Conservation (phyloP, 139 green algal genomes). For the Chlamydomonas asymmetrica region DNA sequence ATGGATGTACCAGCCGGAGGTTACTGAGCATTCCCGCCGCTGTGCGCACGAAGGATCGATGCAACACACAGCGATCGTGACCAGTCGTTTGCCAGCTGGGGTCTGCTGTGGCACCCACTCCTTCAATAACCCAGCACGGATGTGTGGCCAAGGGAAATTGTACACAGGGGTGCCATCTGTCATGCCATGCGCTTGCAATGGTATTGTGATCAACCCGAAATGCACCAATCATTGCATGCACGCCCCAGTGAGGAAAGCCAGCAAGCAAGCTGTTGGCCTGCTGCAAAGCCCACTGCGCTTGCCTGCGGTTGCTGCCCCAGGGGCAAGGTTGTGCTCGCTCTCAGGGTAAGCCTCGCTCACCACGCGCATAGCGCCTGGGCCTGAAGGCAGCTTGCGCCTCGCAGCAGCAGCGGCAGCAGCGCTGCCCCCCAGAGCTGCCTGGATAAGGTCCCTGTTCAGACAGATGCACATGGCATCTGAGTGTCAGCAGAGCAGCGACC, state of each 20-base stretch:
- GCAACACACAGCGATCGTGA: slow-evolving; percentile 6
- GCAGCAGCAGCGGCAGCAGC: not conserved
- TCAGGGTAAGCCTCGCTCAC: slow-evolving; percentile 76
- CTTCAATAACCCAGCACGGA: slow-evolving; percentile 12
- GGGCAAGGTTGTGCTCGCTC: slow-evolving; percentile 66
- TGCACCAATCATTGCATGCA: too few species aligned
- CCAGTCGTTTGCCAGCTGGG: slow-evolving; percentile 38
- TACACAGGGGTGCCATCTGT: not conserved
- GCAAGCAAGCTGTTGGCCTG: too few species aligned
- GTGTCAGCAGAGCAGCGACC: too few species aligned
- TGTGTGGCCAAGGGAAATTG: not conserved
- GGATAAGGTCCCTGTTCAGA: too few species aligned
- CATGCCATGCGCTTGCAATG: too few species aligned
- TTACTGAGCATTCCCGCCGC: slow-evolving; percentile 37
- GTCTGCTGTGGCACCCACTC: slow-evolving; percentile 16
- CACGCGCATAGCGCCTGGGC: slow-evolving; percentile 29
- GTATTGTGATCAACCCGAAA: too few species aligned
- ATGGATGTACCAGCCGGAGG: slow-evolving; percentile 39
- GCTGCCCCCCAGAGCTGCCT: too few species aligned
- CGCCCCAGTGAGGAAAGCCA: too few species aligned
- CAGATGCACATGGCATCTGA: too few species aligned
- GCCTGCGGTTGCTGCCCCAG: slow-evolving; percentile 42
- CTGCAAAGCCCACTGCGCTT: not conserved
- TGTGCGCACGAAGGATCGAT: slow-evolving; percentile 41
- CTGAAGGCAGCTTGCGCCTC: not conserved